Percentiles rank a stretch among this genome's conserved stretches.
Evolutionary conservation across 2,329 filamentous ascomycete genomes (phyloP).

Genomic region (Ceratocystis papillata): DNA sequence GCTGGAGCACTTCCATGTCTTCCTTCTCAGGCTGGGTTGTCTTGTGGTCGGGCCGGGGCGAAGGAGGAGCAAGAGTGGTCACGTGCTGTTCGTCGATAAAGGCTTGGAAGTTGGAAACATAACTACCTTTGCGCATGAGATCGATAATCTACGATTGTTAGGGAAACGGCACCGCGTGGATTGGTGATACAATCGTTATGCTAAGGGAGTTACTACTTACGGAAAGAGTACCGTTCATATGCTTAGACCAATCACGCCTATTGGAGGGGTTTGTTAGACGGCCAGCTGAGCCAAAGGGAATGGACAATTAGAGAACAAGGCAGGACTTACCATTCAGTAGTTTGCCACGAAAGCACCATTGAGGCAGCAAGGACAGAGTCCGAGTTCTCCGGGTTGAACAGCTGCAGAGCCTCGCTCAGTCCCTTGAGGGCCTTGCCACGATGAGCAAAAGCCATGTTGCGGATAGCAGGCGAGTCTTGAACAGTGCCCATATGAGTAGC

Average conservation of each 20-base stretch:
- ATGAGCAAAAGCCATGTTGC: conserved; percentile 82
- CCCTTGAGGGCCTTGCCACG: conserved; percentile 76
- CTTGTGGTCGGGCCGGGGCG: conserved; percentile 50
- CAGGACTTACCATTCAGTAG: conserved; percentile 72
- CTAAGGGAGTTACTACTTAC: conserved; percentile 45
- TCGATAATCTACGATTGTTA: conserved; percentile 54
- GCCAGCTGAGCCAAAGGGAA: conserved; percentile 5
- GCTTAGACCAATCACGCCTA: conserved; percentile 84
- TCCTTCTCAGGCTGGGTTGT: conserved; percentile 56
- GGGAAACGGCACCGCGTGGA: conserved; percentile 1
- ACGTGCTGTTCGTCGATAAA: conserved; percentile 67
- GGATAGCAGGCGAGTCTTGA: conserved; percentile 72
- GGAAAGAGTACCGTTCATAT: conserved; percentile 83
- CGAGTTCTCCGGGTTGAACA: conserved; percentile 74
- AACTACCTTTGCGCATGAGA: conserved; percentile 60
- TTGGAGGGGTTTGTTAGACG: conserved; percentile 30
- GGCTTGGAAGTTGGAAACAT: conserved; percentile 75
- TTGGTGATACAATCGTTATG: background rate
- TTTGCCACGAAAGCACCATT: conserved; percentile 88
- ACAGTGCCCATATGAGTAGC: conserved; percentile 87
- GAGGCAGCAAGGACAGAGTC: conserved; percentile 89
- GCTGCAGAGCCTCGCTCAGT: conserved; percentile 73
- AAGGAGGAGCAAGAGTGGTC: conserved; percentile 42
- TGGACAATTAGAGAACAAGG: background rate
- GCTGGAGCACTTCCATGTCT: conserved; percentile 57